A percentile compares a stretch with the other conserved stretches of the same genome.
These are phyloP conservation scores for Vaccinium darrowii DNA, from an alignment of 148 eudicot genomes.

Conservation along the genomic window DNA sequence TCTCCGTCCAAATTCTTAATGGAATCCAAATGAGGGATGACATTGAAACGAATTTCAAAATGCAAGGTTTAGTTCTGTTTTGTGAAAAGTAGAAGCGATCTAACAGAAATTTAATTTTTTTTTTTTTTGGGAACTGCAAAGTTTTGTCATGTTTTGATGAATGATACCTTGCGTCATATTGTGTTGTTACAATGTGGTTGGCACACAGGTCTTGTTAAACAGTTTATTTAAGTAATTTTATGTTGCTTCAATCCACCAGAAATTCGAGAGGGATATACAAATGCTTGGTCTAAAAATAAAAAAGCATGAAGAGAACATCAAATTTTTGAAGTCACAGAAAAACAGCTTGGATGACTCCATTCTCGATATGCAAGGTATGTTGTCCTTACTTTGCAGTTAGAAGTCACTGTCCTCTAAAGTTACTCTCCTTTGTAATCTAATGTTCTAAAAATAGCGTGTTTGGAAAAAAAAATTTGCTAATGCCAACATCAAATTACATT, in stretches of 20 bases:
- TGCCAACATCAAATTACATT: slow-evolving; percentile 2
- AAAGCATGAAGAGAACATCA: slow-evolving; percentile 67
- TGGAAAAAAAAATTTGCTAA: not conserved
- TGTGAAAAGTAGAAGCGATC: too few species aligned
- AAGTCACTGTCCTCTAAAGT: not conserved
- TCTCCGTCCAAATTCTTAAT: too few species aligned
- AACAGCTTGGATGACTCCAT: slow-evolving; percentile 63
- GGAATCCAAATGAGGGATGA: too few species aligned
- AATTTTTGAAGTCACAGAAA: slow-evolving; percentile 39
- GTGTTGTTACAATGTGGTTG: not conserved
- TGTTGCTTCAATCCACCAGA: slow-evolving; percentile 40
- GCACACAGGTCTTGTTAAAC: not conserved
- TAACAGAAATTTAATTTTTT: not conserved
- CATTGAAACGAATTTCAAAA: too few species aligned
- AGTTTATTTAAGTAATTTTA: not conserved
- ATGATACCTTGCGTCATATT: not conserved
- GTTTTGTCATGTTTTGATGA: not conserved
- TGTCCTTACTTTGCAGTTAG: not conserved
- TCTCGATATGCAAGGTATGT: slow-evolving; percentile 68
- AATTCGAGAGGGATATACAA: slow-evolving; percentile 60
- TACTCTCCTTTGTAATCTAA: not conserved
- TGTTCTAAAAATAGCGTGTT: not conserved
- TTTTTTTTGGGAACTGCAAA: not conserved
- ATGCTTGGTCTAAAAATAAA: slow-evolving; percentile 55
- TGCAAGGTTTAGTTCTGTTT: too few species aligned